Conservation (phyloP, 108 stramenopile genomes). For the Pinguiococcus pyrenoidosus region DNA sequence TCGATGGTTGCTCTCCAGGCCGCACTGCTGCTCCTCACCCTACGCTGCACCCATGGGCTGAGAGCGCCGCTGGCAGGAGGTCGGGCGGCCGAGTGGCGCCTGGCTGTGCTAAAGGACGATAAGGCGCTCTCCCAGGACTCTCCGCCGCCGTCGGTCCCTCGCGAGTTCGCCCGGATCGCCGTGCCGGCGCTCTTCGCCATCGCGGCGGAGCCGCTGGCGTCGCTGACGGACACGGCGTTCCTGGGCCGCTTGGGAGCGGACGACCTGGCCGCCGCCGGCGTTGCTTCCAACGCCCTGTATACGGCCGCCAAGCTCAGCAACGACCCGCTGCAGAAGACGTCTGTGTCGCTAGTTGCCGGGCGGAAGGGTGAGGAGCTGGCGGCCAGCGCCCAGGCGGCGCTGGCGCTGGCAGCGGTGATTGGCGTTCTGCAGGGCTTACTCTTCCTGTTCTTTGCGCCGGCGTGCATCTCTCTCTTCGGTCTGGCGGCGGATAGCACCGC, state of each 20-base stretch:
- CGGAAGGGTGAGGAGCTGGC: neutral
- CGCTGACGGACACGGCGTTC: slow-evolving; percentile 72
- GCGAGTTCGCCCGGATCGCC: slow-evolving; percentile 65
- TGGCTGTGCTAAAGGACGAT: no score
- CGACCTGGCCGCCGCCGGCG: slow-evolving; percentile 75
- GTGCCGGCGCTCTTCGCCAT: slow-evolving; percentile 70
- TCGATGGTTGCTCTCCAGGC: no score
- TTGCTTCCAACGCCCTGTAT: slow-evolving; percentile 78
- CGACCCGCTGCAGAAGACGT: slow-evolving; percentile 71
- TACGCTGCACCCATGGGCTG: no score
- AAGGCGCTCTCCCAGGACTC: no score
- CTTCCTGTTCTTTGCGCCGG: slow-evolving; percentile 41
- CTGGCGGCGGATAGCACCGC: slow-evolving; percentile 45
- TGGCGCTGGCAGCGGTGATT: slow-evolving; percentile 59
- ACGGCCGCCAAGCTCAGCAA: slow-evolving; percentile 73
- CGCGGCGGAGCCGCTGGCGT: slow-evolving; percentile 77
- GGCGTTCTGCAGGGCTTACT: slow-evolving; percentile 62
- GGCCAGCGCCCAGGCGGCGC: slow-evolving; percentile 42
- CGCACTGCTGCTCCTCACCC: no score
- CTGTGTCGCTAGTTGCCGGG: slow-evolving; percentile 69
- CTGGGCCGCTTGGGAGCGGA: slow-evolving; percentile 61
- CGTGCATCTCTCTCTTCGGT: slow-evolving; percentile 62
- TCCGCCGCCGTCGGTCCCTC: no score
- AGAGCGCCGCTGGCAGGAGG: no score
- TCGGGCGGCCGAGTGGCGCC: no score